A percentile compares a stretch with the other conserved stretches of the same genome.
Conservation (phyloP, 768 basidiomycete genomes). For the Nidularia pulvinata region DNA sequence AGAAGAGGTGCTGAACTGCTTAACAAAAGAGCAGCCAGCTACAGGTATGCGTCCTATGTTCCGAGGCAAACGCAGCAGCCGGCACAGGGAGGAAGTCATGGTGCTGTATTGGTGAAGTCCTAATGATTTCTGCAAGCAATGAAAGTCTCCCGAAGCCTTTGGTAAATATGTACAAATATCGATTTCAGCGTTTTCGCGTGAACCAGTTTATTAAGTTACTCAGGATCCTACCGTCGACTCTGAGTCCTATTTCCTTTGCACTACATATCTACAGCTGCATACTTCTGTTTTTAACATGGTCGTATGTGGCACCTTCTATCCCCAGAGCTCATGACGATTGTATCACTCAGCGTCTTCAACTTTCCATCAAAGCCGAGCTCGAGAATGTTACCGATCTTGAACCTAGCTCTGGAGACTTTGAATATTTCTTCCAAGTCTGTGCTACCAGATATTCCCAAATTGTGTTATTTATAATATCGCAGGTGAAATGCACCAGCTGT, state of each 20-base stretch:
- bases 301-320: conserved; percentile 30
- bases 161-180: not conserved
- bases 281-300: conserved; percentile 49
- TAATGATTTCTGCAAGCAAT: not conserved
- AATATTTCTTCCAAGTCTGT: conserved; percentile 79
- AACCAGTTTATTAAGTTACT: no score
- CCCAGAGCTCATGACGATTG: conserved; percentile 1
- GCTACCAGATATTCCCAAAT: not conserved
- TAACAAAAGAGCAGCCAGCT: conserved; percentile 5
- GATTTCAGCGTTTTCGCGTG: no score
- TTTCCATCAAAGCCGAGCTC: conserved; percentile 79
- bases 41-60: not conserved
- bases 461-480: not conserved
- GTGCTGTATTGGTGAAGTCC: not conserved
- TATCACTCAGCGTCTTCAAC: conserved; percentile 45
- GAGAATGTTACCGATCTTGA: conserved; percentile 74
- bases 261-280: no score
- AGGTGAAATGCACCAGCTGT: conserved; percentile 81
- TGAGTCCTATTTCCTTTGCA: no score
- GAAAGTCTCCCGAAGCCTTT: not conserved
- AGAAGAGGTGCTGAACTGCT: conserved; percentile 21
- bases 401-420: conserved; percentile 69
- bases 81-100: conserved; percentile 8
- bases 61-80: not conserved
- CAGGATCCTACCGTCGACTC: no score